Evolutionary conservation across 495 filamentous ascomycete genomes (phyloP), one percentile per base, ranked within the genome.

Genomic region (Glarea lozoyensis): DNA sequence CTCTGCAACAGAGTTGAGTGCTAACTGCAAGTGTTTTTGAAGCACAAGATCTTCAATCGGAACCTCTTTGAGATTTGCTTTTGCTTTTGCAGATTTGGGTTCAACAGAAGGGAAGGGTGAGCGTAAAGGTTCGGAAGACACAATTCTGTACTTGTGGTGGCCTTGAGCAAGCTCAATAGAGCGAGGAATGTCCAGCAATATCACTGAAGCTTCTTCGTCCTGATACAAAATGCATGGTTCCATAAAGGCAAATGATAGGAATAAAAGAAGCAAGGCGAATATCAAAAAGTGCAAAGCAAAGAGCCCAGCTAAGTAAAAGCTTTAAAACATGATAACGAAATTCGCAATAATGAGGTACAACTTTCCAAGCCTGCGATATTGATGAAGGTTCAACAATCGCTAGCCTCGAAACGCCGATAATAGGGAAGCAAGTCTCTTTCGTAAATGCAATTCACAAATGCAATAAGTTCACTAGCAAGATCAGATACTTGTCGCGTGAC

Each of bases 1-100:
- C 3, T 24, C 25, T 17, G 33, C 50, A 13, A 62, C 54, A 16
- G 64, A 51, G 10, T 64, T 48, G 16, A 75, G 58, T 18, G 70
- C 66, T 37, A 58, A 23, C 16, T 55, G 22, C 22, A 55, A 12
- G 38, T 47, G 30, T 23, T 45, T 49, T 24, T 50, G 42, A 4
- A 49, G 6, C 2, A 58, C 22, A 5, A 58, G 23, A 13, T 55
- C 52, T 1, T 45, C 25, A 19, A 58, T 27, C 2, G 45, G 21
- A 2, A 32, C 2, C 15, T 35, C n/a, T 27, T 27, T 32, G 1
- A 51, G 17, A 10, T 34, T 44, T 11, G 22, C 41, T 25, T 33
- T 46, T 31, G 55, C 51, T 45, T 55, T 54, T 2, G 36, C 25
- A 0, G 52, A 50, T 33, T 58, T 58, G 1, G 52, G 52, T 18